Percentiles rank a stretch among this genome's conserved stretches.
Evolutionary conservation across 1,284 basidiomycete genomes (phyloP).

Genomic region (Trichosporon faecale): DNA sequence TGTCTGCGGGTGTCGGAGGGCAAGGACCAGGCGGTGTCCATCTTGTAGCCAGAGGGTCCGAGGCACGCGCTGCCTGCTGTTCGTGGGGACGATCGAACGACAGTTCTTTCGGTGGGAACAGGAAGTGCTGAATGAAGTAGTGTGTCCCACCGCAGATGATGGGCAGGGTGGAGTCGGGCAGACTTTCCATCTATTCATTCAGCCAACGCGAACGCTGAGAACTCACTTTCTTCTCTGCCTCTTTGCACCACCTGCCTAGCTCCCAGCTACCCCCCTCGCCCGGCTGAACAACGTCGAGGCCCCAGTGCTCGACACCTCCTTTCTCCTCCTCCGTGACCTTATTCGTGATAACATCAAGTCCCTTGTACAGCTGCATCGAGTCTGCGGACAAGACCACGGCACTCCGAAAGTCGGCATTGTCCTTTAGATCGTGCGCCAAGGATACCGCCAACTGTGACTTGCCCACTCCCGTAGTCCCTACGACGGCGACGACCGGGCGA

Average conservation of each 20-base stretch:
- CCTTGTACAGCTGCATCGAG: slow-evolving; percentile 96
- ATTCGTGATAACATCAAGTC: slow-evolving; percentile 92
- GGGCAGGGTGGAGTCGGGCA: slow-evolving; percentile 57
- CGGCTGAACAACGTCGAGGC: slow-evolving; percentile 82
- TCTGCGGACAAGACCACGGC: slow-evolving; percentile 80
- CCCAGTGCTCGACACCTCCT: slow-evolving; percentile 77
- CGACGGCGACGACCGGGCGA: slow-evolving; percentile 62
- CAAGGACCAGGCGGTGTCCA: slow-evolving; percentile 40
- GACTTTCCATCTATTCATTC: slow-evolving; percentile 11
- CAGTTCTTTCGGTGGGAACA: slow-evolving; percentile 69
- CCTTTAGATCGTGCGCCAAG: slow-evolving; percentile 60
- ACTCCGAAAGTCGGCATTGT: neutral
- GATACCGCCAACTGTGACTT: slow-evolving; percentile 92
- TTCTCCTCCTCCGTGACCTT: slow-evolving; percentile 78
- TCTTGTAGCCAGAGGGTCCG: slow-evolving; percentile 9
- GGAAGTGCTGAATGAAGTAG: slow-evolving; percentile 89
- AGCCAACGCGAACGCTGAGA: neutral
- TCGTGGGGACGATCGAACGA: slow-evolving; percentile 38
- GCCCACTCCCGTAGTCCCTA: slow-evolving; percentile 94
- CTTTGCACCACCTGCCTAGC: neutral
- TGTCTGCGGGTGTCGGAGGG: slow-evolving; percentile 38
- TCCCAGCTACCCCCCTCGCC: slow-evolving; percentile 60
- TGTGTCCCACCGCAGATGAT: slow-evolving; percentile 93
- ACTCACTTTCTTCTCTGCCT: neutral
- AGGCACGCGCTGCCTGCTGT: neutral